Evolutionary conservation across 352 stramenopile genomes (phyloP).

Genomic region (Globisporangium megalacanthum): DNA sequence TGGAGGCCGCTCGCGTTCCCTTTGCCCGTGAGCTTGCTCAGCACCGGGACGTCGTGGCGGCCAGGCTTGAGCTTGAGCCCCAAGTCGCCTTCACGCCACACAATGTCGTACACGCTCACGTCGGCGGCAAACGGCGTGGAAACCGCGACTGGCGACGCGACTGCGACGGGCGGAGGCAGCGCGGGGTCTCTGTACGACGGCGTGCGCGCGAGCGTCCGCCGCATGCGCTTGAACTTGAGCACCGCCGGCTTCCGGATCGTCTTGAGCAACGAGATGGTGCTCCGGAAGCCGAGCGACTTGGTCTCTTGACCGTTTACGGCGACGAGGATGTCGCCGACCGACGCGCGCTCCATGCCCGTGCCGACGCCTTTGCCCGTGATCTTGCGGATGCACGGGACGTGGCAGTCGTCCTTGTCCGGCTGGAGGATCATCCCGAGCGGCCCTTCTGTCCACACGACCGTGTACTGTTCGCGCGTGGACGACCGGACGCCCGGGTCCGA

Average conservation of each 20-base stretch:
- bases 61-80: conserved; percentile 84
- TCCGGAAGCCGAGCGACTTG: conserved; percentile 78
- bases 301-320: conserved; percentile 84
- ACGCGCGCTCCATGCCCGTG: conserved; percentile 78
- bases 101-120: conserved; percentile 77
- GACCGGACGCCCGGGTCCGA: conserved; percentile 29
- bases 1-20: conserved; percentile 77
- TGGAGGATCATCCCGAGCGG: conserved; percentile 83
- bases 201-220: conserved; percentile 60
- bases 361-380: conserved; percentile 82
- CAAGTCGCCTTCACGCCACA: conserved; percentile 82
- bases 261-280: conserved; percentile 82
- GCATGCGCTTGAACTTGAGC: conserved; percentile 88
- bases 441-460: conserved; percentile 81
- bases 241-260: conserved; percentile 81
- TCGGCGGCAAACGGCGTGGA: conserved; percentile 20
- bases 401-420: conserved; percentile 81
- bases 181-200: conserved; percentile 35
- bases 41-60: conserved; percentile 63
- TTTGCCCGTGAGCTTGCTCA: conserved; percentile 82
- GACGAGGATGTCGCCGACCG: conserved; percentile 75
- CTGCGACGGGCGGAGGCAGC: conserved; percentile 5
- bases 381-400: conserved; percentile 85
- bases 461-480: conserved; percentile 75
- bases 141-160: not conserved